phyloP scores from a whole-genome alignment of 306 rosid species.

The Dalbergia cultrata region DNA sequence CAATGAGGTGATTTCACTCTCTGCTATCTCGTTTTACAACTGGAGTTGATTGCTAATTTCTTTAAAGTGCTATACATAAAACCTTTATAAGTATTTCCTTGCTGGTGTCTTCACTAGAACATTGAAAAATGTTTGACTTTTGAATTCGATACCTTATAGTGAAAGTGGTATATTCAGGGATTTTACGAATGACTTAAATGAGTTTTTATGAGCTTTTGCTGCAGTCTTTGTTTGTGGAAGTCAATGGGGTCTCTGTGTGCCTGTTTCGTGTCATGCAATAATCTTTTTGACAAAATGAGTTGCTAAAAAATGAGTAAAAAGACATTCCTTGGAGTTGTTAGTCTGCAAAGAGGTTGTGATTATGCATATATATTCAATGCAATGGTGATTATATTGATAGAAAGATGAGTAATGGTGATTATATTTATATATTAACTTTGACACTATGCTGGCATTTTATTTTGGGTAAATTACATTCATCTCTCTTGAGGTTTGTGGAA shows the following conservation, averaged over 20 bases:
- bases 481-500: too few relatives aligned
- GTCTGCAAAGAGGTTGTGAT: background rate
- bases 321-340: background rate
- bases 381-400: background rate
- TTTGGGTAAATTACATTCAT: too few relatives aligned
- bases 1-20: constrained; percentile 64
- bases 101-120: constrained; percentile 8
- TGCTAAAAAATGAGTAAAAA: constrained; percentile 4
- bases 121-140: constrained; percentile 21
- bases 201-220: constrained; percentile 15
- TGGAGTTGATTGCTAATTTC: constrained; percentile 16
- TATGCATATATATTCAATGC: background rate
- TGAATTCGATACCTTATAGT: background rate
- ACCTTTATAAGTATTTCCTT: background rate
- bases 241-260: constrained; percentile 1
- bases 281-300: constrained; percentile 19
- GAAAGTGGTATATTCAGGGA: constrained; percentile 21
- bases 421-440: constrained; percentile 11
- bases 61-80: constrained; percentile 19
- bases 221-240: background rate
- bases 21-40: constrained; percentile 27
- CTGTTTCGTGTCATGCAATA: constrained; percentile 16
- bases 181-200: background rate
- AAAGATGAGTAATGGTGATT: constrained; percentile 1
- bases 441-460: background rate